Evolutionary conservation across 2,329 filamentous ascomycete species (phyloP).

Genomic region (Scedosporium dehoogii): DNA sequence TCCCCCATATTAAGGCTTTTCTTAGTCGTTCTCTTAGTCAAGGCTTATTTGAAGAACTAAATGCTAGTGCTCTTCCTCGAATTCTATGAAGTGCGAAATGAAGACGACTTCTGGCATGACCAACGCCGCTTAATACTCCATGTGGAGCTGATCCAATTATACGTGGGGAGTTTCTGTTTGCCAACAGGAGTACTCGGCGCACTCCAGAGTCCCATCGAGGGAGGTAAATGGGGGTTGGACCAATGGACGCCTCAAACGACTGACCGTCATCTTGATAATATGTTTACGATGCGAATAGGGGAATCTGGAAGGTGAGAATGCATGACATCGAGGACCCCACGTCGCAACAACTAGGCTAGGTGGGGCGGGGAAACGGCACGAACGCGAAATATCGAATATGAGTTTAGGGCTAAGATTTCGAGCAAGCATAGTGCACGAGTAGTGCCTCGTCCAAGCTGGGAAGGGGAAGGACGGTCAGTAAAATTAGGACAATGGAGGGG

Average conservation of each 20-base stretch:
- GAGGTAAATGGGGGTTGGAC: background rate
- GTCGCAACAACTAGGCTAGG: background rate
- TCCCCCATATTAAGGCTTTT: too few relatives aligned
- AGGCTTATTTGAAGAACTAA: too few relatives aligned
- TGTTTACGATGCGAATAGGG: background rate
- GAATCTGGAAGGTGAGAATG: background rate
- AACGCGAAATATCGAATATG: background rate
- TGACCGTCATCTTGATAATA: background rate
- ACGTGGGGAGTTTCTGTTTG: too few relatives aligned
- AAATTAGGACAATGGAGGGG: background rate
- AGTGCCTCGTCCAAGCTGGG: background rate
- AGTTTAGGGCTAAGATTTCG: background rate
- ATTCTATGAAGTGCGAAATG: too few relatives aligned
- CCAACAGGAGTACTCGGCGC: too few relatives aligned
- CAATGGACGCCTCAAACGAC: background rate
- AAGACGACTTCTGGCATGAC: too few relatives aligned
- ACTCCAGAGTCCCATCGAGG: background rate
- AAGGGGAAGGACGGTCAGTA: background rate
- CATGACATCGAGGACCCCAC: background rate
- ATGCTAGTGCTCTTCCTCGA: too few relatives aligned
- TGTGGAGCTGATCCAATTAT: too few relatives aligned
- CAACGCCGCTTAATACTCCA: too few relatives aligned
- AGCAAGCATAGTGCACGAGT: background rate
- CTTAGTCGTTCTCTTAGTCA: too few relatives aligned
- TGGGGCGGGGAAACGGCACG: background rate